Percentiles rank a stretch among this genome's conserved stretches.
phyloP scores from a whole-genome alignment of 805 yeast genomes.

The Ogataea populi-albae region DNA sequence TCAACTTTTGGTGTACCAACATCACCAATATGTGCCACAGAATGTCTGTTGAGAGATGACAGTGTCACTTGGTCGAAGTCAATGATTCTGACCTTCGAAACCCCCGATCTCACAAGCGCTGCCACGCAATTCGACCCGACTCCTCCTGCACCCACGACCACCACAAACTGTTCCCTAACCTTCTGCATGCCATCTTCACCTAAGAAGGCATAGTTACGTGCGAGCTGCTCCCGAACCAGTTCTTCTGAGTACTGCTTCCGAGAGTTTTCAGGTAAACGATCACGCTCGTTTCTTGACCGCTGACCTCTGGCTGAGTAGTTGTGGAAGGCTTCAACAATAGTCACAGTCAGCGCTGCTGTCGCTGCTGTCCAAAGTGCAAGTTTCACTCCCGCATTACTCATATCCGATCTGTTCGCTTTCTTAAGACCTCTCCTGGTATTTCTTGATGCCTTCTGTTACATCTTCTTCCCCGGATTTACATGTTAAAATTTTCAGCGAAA shows the following conservation, averaged over 20 bases:
- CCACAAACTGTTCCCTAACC: slow-evolving; percentile 67
- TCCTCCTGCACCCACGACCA: slow-evolving; percentile 94
- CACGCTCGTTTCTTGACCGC: too few relatives aligned
- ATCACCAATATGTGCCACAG: slow-evolving; percentile 86
- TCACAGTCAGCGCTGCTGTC: not conserved
- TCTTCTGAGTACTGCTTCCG: slow-evolving; percentile 62
- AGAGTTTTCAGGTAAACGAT: too few relatives aligned
- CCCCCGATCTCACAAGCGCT: slow-evolving; percentile 89
- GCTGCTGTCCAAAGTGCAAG: not conserved
- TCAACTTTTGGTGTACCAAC: slow-evolving; percentile 92
- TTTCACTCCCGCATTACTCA: not conserved
- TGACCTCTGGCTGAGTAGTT: not conserved
- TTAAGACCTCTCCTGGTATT: too few relatives aligned
- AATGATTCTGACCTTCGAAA: slow-evolving; percentile 70
- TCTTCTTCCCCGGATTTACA: too few relatives aligned
- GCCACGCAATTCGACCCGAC: slow-evolving; percentile 97
- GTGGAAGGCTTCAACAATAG: not conserved
- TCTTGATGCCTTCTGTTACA: too few relatives aligned
- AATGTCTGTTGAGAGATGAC: slow-evolving; percentile 89
- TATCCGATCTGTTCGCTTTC: too few relatives aligned
- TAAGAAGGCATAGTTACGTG: slow-evolving; percentile 88
- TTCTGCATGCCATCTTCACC: slow-evolving; percentile 80
- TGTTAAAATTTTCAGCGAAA: too few relatives aligned
- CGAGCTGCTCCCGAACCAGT: slow-evolving; percentile 84
- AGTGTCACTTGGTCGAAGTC: slow-evolving; percentile 97